phyloP scores from a whole-genome alignment of 371 early-diverging fungal species.

The Haplosporangium sp. region DNA sequence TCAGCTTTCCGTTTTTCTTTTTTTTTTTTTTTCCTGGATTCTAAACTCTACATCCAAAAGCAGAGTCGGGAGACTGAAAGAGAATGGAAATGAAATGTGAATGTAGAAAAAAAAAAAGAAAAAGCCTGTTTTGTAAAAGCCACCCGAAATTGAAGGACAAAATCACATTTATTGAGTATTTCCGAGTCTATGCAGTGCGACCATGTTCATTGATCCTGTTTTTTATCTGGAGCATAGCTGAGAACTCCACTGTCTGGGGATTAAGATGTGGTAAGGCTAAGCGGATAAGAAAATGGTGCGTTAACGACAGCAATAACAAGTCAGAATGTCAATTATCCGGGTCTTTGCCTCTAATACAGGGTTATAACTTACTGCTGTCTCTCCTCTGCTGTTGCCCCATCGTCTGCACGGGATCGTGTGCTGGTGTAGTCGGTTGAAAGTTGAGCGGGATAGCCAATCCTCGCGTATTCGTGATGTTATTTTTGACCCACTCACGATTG shows the following conservation, averaged over 20 bases:
- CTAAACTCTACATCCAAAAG: neutral
- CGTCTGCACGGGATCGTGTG: constrained; percentile 47
- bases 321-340: too few relatives aligned
- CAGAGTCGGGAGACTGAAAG: neutral
- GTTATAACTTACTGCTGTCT: constrained; percentile 39
- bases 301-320: too few relatives aligned
- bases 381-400: constrained; percentile 36
- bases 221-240: constrained; percentile 68
- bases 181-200: neutral
- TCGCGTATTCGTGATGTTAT: constrained; percentile 49
- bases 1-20: neutral
- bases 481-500: constrained; percentile 61
- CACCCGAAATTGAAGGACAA: too few relatives aligned
- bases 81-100: neutral
- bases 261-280: constrained; percentile 64
- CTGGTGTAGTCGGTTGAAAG: constrained; percentile 68
- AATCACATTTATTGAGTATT: too few relatives aligned
- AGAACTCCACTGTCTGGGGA: constrained; percentile 78
- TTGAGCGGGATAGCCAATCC: constrained; percentile 74
- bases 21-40: constrained; percentile 3
- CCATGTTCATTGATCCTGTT: constrained; percentile 65
- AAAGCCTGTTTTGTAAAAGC: too few relatives aligned
- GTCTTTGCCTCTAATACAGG: neutral
- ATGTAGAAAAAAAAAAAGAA: too few relatives aligned
- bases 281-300: neutral